These are phyloP conservation scores for Arctostaphylos glauca DNA, from an alignment of 148 eudicot species.

Conservation along the genomic window DNA sequence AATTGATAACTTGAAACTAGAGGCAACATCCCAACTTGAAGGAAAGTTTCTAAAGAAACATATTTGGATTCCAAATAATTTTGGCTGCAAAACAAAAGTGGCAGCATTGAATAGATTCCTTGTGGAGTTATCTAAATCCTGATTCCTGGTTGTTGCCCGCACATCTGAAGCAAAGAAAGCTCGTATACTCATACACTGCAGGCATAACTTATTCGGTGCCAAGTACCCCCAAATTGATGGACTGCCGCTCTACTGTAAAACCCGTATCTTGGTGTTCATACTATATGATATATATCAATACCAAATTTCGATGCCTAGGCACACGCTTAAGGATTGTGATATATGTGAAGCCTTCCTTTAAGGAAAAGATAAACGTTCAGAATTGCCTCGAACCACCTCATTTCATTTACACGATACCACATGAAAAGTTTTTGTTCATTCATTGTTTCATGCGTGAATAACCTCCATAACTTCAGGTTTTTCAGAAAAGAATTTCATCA, in stretches of 20 bases:
- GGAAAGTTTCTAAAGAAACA: not conserved
- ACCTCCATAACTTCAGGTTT: not conserved
- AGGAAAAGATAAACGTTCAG: not conserved
- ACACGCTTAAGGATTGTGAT: not conserved
- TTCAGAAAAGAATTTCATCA: not conserved
- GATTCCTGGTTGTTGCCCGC: not conserved
- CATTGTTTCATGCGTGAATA: not conserved
- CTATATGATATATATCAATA: not conserved
- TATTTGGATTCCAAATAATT: slow-evolving; percentile 4
- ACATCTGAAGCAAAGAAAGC: not conserved
- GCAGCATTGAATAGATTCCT: not conserved
- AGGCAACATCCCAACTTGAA: not conserved
- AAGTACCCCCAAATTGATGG: not conserved
- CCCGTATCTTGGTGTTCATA: not conserved
- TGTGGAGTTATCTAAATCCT: not conserved
- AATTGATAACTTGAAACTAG: not conserved
- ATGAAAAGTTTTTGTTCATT: not conserved
- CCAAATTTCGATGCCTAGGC: not conserved
- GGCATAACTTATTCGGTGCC: not conserved
- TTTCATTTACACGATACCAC: not conserved
- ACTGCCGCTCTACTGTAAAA: not conserved
- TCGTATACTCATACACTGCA: not conserved
- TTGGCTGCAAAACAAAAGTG: not conserved
- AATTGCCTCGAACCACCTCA: not conserved
- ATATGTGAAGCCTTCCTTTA: not conserved